Base-by-base conservation (phyloP, 2,329 filamentous ascomycete species). In the Neofusicoccum ribis region DNA sequence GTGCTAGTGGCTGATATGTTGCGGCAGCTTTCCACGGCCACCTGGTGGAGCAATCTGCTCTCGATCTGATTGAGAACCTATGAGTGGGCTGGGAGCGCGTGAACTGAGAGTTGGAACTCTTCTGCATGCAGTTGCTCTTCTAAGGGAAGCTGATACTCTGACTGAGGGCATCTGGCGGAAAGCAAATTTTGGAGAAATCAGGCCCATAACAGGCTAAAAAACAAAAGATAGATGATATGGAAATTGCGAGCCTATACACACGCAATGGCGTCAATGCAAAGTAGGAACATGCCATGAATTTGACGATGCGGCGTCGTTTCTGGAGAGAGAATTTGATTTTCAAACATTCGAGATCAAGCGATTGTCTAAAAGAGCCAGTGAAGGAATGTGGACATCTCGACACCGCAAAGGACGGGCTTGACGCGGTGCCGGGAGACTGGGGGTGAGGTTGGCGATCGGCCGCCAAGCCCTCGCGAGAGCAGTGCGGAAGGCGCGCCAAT, bases 391-490 rank as follows among this genome's bases (percentile, higher is more conserved):
- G 27, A 3, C 9, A 23, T 23, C n/a, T 8, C 6, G 8, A 14
- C 5, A 17, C 17, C 15, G n/a, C 27, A 7, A 31, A 5, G 5
- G 27, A 31, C 27, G 27, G 27, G 27, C 27, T 31, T 7, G 5
- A 31, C 1, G 27, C 5, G 27, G 27, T 23, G 23, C 5, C 5
- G 27, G 27, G 27, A 5, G 27, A 7, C 27, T 27, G 3, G 39
- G 49, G 39, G 31, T 64, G 61, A 56, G 31, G 61, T 64, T 41
- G 51, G 14, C 47, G 61, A 64, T 56, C 27, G 50, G 50, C 27
- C 20, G 63, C 63, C 63, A 64, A 64, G 52, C 5, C 63, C 20
- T 41, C 63, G 34, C 44, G 52, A 52, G 34, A 27, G 63, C 15
- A 50, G 34, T 36, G 44, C 63, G 63, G 46, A 31, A 37, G 46